These are phyloP conservation scores for Coemansia sp. DNA, from an alignment of 192 early-diverging fungal species.

Conservation along the genomic window DNA sequence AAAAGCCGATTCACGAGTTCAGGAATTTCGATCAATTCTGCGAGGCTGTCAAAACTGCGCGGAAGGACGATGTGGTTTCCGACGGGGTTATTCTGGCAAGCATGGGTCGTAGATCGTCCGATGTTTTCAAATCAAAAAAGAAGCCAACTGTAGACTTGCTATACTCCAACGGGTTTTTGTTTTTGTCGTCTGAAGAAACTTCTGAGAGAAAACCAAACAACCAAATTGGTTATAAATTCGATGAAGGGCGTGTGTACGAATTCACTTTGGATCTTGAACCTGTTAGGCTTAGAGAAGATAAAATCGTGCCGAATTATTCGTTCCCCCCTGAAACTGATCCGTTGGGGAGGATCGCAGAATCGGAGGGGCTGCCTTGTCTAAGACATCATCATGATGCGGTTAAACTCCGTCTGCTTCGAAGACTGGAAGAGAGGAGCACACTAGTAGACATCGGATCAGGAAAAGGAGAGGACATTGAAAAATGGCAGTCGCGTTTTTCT, in stretches of 20 bases:
- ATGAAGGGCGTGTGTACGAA: background rate
- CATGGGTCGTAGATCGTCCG: background rate
- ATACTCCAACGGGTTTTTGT: background rate
- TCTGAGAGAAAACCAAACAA: background rate
- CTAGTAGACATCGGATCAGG: constrained; percentile 9
- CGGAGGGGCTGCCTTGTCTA: constrained; percentile 3
- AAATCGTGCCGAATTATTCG: constrained; percentile 7
- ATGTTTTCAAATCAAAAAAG: constrained; percentile 5
- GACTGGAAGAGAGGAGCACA: background rate
- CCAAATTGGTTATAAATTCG: background rate
- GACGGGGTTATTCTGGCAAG: background rate
- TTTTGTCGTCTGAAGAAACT: constrained; percentile 3
- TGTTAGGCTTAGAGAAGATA: background rate
- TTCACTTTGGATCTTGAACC: background rate
- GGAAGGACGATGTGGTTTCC: background rate
- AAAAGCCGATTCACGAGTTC: too few relatives aligned
- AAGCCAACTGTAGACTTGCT: constrained; percentile 2
- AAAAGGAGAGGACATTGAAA: constrained; percentile 7
- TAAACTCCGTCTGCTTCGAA: background rate
- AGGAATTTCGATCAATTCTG: too few relatives aligned
- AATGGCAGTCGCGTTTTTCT: constrained; percentile 6
- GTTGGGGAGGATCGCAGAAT: background rate
- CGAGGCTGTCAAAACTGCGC: too few relatives aligned
- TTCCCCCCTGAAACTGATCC: constrained; percentile 7
- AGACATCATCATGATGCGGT: constrained; percentile 8